These are phyloP conservation scores for Hypoxylon sp. DNA, from an alignment of 2,329 filamentous ascomycete genomes.

Conservation along the genomic window DNA sequence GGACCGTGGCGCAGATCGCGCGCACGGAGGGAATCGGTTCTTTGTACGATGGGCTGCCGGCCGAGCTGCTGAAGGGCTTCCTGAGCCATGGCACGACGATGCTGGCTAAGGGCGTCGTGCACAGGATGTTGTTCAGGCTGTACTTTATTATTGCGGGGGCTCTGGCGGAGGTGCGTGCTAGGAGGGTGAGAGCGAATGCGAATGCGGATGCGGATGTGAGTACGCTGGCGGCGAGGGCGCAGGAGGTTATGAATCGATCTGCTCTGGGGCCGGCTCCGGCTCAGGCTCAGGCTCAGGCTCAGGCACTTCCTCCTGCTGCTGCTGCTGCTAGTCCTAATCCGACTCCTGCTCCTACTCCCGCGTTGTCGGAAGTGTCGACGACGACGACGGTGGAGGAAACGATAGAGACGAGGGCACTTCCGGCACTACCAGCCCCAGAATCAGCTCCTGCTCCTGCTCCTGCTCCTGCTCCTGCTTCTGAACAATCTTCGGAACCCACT, in stretches of 20 bases:
- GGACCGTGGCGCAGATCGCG: constrained; percentile 70
- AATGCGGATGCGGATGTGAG: not conserved
- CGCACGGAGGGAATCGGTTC: constrained; percentile 76
- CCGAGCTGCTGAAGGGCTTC: constrained; percentile 86
- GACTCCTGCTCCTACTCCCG: not conserved
- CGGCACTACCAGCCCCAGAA: not conserved
- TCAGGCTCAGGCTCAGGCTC: not conserved
- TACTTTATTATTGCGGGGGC: constrained; percentile 76
- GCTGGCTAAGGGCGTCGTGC: constrained; percentile 84
- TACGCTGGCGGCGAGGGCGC: not conserved
- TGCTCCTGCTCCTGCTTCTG: not conserved
- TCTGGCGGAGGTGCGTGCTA: constrained; percentile 48
- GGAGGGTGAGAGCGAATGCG: constrained; percentile 9
- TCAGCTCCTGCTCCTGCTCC: not conserved
- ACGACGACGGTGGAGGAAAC: constrained; percentile 8
- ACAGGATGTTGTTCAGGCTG: constrained; percentile 77
- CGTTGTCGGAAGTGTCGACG: not conserved
- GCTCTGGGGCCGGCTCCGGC: not conserved
- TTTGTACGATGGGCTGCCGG: constrained; percentile 82
- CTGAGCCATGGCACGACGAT: constrained; percentile 90
- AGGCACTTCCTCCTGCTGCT: too few relatives aligned
- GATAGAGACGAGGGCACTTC: not conserved
- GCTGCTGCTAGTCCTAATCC: not conserved
- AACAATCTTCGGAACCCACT: not conserved
- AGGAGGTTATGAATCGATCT: not conserved